These are phyloP conservation scores for Vickermania ingenoplastis DNA, from an alignment of 208 protist genomes.

Conservation along the genomic window DNA sequence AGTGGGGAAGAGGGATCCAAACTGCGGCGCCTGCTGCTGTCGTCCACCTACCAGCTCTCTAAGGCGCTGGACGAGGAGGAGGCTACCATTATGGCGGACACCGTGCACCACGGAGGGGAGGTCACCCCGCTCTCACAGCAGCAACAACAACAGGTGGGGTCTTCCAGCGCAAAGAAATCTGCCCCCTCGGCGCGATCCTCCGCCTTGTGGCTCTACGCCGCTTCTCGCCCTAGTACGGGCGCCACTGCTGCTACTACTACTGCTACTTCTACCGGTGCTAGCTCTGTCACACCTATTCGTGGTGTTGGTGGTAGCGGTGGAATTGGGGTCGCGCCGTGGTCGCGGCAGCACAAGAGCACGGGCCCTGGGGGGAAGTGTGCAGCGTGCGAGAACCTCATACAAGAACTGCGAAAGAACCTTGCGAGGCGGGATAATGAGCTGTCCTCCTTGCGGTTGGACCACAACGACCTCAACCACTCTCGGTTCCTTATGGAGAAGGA, in stretches of 20 bases:
- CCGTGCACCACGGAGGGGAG: neutral
- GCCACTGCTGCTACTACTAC: no score
- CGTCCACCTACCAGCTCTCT: neutral
- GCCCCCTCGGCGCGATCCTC: slow-evolving; percentile 2
- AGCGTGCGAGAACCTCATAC: slow-evolving; percentile 19
- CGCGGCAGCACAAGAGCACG: neutral
- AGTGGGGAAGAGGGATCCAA: neutral
- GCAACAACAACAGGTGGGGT: no score
- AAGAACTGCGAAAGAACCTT: slow-evolving; percentile 68
- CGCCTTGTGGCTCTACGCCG: slow-evolving; percentile 13
- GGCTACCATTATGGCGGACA: neutral
- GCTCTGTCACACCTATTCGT: no score
- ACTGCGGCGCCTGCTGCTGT: neutral
- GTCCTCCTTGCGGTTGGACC: slow-evolving; percentile 37
- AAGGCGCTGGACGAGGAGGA: neutral
- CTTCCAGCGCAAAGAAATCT: no score
- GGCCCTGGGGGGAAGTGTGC: neutral
- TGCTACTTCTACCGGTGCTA: no score
- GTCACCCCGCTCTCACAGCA: no score
- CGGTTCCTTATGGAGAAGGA: slow-evolving; percentile 15
- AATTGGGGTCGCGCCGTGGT: neutral
- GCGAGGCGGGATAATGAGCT: slow-evolving; percentile 60
- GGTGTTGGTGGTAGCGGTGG: no score
- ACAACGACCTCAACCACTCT: slow-evolving; percentile 12
- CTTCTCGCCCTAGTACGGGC: neutral